These are phyloP conservation scores for Datura wrightii DNA, from an alignment of 257 asterid species.

Conservation along the genomic window DNA sequence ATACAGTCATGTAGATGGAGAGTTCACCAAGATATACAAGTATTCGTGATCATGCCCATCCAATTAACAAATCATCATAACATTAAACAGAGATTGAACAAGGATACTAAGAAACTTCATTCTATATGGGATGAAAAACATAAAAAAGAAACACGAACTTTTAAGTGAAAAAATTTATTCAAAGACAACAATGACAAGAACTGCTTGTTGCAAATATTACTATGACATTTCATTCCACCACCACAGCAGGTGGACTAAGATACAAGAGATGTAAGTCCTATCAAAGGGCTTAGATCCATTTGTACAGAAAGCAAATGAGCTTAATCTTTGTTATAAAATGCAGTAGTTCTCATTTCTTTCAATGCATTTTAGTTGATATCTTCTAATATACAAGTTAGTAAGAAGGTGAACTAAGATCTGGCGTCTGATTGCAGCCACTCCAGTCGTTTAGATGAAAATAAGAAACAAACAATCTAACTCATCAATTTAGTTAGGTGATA, in stretches of 20 bases:
- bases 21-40: not conserved
- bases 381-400: not conserved
- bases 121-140: not conserved
- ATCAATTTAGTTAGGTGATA: not conserved
- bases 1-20: not conserved
- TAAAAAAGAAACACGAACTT: not conserved
- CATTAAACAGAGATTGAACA: not conserved
- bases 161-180: not conserved
- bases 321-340: not conserved
- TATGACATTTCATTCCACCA: not conserved
- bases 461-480: not conserved
- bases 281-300: not conserved
- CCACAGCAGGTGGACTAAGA: not conserved
- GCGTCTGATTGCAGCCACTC: conserved; percentile 20
- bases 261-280: not conserved
- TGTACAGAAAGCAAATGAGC: not conserved
- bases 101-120: not conserved
- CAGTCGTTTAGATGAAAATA: not conserved
- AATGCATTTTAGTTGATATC: not conserved
- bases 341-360: conserved; percentile 15
- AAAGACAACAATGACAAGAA: not conserved
- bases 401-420: conserved; percentile 17
- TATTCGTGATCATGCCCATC: not conserved
- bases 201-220: conserved; percentile 8
- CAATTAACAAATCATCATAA: not conserved